Conservation (phyloP, 306 rosid species). For the Cicer pinnatifidum region DNA sequence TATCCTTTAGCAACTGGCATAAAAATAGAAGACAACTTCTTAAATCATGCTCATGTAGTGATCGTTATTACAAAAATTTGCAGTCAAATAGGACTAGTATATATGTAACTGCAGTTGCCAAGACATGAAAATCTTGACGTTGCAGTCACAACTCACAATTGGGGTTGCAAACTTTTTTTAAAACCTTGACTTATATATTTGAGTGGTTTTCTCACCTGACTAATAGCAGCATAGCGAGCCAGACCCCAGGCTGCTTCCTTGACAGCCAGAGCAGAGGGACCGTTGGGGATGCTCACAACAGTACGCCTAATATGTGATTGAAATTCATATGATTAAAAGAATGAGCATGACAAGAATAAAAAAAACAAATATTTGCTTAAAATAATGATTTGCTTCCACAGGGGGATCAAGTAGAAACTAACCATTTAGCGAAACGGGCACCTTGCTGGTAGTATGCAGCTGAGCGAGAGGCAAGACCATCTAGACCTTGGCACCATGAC, state of each 20-base stretch:
- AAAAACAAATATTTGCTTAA: background rate
- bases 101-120: background rate
- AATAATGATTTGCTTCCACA: background rate
- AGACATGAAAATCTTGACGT: background rate
- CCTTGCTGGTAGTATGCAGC: constrained; percentile 95
- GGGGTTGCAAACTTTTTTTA: background rate
- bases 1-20: background rate
- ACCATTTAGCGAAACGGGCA: constrained; percentile 89
- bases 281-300: constrained; percentile 25
- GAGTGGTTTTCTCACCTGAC: constrained; percentile 59
- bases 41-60: background rate
- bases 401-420: background rate
- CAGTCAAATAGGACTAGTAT: background rate
- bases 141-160: background rate
- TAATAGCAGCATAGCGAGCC: constrained; percentile 94
- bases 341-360: background rate
- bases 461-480: constrained; percentile 84
- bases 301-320: constrained; percentile 18
- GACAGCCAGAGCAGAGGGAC: constrained; percentile 75
- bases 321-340: background rate
- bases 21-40: background rate
- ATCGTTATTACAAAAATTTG: background rate
- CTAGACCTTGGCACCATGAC: constrained; percentile 98
- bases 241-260: constrained; percentile 69
- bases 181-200: background rate